A percentile compares a stretch with the other conserved stretches of the same genome.
These are phyloP conservation scores for Geranium brycei DNA, from an alignment of 345 rosid genomes.

Conservation along the genomic window DNA sequence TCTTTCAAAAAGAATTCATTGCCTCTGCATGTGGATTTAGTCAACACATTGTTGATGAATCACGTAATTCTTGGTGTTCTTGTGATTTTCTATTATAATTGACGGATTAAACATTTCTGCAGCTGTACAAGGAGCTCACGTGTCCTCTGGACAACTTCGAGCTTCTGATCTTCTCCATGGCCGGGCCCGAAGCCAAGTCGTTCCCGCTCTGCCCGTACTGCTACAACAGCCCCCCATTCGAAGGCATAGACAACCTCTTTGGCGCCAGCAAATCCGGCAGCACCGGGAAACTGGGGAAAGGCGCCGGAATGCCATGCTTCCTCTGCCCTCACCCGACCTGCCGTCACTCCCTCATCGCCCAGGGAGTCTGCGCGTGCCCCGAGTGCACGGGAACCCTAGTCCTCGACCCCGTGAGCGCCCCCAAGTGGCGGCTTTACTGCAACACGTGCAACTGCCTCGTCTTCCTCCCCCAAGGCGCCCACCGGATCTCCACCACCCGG, in stretches of 20 bases:
- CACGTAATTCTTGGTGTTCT: too few species aligned
- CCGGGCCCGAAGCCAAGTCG: slow-evolving; percentile 88
- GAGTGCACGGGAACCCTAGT: slow-evolving; percentile 87
- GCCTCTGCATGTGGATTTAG: too few species aligned
- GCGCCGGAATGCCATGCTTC: slow-evolving; percentile 91
- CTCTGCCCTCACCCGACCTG: slow-evolving; percentile 90
- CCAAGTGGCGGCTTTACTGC: slow-evolving; percentile 92
- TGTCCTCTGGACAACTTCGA: slow-evolving; percentile 92
- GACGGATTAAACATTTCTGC: slow-evolving; percentile 12
- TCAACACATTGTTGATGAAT: too few species aligned
- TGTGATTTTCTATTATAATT: too few species aligned
- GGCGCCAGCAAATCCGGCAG: slow-evolving; percentile 30
- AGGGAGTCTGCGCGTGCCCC: slow-evolving; percentile 96
- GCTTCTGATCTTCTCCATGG: slow-evolving; percentile 78
- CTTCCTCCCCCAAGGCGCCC: slow-evolving; percentile 86
- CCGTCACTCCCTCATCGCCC: slow-evolving; percentile 62
- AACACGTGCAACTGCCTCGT: slow-evolving; percentile 87
- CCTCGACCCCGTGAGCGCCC: slow-evolving; percentile 76
- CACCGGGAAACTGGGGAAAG: slow-evolving; percentile 46
- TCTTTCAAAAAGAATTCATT: too few species aligned
- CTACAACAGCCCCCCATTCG: slow-evolving; percentile 85
- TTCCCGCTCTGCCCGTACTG: slow-evolving; percentile 90
- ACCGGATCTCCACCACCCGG: slow-evolving; percentile 54
- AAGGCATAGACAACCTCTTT: slow-evolving; percentile 58
- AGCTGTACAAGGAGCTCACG: slow-evolving; percentile 88